Evolutionary conservation across 2,329 filamentous ascomycete species (phyloP), one percentile per base, ranked within the genome.

Genomic region (Apiospora rasikravindrae): DNA sequence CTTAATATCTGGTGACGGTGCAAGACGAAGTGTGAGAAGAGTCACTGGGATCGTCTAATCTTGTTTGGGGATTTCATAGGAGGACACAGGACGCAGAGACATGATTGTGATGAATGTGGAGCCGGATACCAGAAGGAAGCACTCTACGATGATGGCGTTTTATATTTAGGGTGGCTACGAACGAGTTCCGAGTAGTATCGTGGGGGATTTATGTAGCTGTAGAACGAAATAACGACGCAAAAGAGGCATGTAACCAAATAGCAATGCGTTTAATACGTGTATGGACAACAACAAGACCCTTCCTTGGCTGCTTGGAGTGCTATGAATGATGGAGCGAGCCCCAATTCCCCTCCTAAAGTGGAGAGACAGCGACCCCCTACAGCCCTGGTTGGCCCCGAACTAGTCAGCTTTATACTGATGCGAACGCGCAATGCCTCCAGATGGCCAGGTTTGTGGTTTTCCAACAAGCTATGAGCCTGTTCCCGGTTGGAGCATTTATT

Each of bases 1-100:
- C 72, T 93, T 93, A 83, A 86, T 98, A 24, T 87, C 88, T 45
- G 96, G 96, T 0, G 96, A 98, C 77, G 96, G 96, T 4, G 88
- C 92, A 24, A 91, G 96, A 83, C 94, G 92, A 84, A 94, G 85
- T 75, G 91, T 99, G 69, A 90, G 96, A 78, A 90, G 95, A 77
- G 89, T 97, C 64, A 93, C 87, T 64, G 85, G 84, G 11, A 44
- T 40, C 29, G 47, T 51, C 47, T 69, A 64, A n/a, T 51, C 14
- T 13, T 14, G 1, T 51, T 24, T 51, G 11, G 11, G 49, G n/a
- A n/a, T 1, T 24, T 24, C 8, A 24, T 51, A 13, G 49, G n/a
- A 24, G 47, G 33, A 40, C 11, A 40, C 33, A 64, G 57, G 22
- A 64, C 19, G 33, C 57, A 37, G 19, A 64, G 29, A 40, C 33